Percentiles rank a stretch among this genome's conserved stretches.
phyloP scores from a whole-genome alignment of 495 filamentous ascomycete species.

The Tuber aestivum region DNA sequence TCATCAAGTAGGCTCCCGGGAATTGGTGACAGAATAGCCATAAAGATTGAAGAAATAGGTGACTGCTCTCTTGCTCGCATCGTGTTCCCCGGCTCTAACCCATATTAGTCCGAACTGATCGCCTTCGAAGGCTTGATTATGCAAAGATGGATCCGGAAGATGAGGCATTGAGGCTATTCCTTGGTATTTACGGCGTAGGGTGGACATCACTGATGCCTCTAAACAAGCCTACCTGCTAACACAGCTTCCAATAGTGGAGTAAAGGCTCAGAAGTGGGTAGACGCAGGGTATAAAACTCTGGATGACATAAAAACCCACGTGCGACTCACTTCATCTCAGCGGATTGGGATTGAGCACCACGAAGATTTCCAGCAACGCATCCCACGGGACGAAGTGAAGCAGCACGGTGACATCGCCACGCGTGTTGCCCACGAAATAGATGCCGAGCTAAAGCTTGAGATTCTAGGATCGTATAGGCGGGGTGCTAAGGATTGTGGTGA shows the following conservation, averaged over 20 bases:
- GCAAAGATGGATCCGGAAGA: conserved; percentile 61
- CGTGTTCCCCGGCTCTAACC: background rate
- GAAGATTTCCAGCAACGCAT: conserved; percentile 79
- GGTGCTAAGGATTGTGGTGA: conserved; percentile 41
- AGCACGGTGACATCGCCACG: conserved; percentile 63
- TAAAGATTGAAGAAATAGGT: conserved; percentile 88
- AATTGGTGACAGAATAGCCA: conserved; percentile 70
- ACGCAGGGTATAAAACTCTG: conserved; percentile 67
- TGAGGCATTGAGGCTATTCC: conserved; percentile 58
- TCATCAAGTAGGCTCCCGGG: conserved; percentile 52
- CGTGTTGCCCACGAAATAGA: conserved; percentile 58
- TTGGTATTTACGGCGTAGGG: conserved; percentile 76
- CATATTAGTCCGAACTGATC: conserved; percentile 54
- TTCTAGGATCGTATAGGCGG: conserved; percentile 75
- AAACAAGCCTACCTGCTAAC: background rate
- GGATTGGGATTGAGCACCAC: conserved; percentile 72
- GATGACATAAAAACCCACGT: conserved; percentile 63
- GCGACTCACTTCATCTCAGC: conserved; percentile 65
- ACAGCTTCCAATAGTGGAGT: conserved; percentile 34
- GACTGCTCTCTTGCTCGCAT: background rate
- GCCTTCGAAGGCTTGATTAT: conserved; percentile 65
- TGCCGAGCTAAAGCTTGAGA: conserved; percentile 47
- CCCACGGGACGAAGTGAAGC: conserved; percentile 67
- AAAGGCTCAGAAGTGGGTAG: conserved; percentile 71
- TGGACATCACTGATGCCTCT: conserved; percentile 13